These are phyloP conservation scores for Atkinsonella texensis DNA, from an alignment of 2,329 filamentous ascomycete species.

Conservation along the genomic window DNA sequence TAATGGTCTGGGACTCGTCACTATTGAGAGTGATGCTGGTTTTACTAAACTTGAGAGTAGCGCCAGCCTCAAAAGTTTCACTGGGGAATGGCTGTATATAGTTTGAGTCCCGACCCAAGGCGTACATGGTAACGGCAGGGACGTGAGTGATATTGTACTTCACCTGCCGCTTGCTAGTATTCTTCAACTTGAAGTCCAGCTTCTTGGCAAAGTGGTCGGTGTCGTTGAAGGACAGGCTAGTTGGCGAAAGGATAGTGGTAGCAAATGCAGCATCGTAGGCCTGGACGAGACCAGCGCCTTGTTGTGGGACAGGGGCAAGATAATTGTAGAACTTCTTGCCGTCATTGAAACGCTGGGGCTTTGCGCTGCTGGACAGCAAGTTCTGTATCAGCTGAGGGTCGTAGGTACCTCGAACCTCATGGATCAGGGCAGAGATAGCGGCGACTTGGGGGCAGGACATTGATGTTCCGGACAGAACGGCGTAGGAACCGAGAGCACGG, in stretches of 20 bases:
- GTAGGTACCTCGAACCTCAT: constrained; percentile 36
- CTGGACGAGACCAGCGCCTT: constrained; percentile 48
- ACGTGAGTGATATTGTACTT: constrained; percentile 41
- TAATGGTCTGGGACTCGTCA: constrained; percentile 5
- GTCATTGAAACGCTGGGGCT: constrained; percentile 36
- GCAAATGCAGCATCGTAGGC: constrained; percentile 46
- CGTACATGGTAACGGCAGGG: constrained; percentile 41
- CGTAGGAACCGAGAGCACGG: constrained; percentile 31
- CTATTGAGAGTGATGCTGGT: constrained; percentile 4
- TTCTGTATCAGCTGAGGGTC: constrained; percentile 38
- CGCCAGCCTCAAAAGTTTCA: constrained; percentile 27
- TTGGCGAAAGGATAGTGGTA: constrained; percentile 38
- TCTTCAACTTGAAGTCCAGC: constrained; percentile 42
- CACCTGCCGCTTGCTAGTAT: constrained; percentile 34
- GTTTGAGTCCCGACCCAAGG: constrained; percentile 22
- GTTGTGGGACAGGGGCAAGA: constrained; percentile 45
- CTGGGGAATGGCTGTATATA: constrained; percentile 33
- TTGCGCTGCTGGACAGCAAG: constrained; percentile 36
- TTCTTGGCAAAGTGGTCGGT: constrained; percentile 40
- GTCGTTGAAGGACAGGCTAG: constrained; percentile 53
- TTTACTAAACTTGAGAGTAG: constrained; percentile 15
- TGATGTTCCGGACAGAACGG: constrained; percentile 43
- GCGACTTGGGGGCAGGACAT: constrained; percentile 48
- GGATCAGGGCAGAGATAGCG: constrained; percentile 41
- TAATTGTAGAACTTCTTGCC: constrained; percentile 22